A percentile compares a stretch with the other conserved stretches of the same genome.
phyloP scores from a whole-genome alignment of 768 basidiomycete genomes.

The Psilocybe azurescens region DNA sequence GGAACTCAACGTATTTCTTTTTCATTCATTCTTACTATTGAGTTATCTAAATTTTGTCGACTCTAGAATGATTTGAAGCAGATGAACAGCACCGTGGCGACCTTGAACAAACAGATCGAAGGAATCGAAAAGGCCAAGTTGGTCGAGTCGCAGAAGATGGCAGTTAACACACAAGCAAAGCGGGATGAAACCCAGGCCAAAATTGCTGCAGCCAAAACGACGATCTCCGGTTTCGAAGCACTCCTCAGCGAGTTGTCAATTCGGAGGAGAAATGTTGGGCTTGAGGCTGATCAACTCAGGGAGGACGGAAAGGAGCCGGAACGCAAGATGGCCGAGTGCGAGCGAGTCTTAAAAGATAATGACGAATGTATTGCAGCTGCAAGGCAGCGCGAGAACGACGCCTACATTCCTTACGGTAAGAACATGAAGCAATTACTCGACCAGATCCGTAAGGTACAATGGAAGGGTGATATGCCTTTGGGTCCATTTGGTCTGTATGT shows the following conservation, averaged over 20 bases:
- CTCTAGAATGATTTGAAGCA: constrained; percentile 44
- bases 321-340: constrained; percentile 31
- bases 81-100: constrained; percentile 47
- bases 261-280: constrained; percentile 37
- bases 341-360: constrained; percentile 48
- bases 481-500: constrained; percentile 86
- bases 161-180: constrained; percentile 61
- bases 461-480: constrained; percentile 71
- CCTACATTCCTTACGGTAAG: constrained; percentile 63
- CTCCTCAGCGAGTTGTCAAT: constrained; percentile 32
- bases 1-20: constrained; percentile 47
- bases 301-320: constrained; percentile 43
- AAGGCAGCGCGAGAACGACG: constrained; percentile 58
- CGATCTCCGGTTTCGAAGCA: constrained; percentile 43
- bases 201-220: constrained; percentile 50
- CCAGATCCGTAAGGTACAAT: constrained; percentile 52
- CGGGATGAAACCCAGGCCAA: constrained; percentile 61
- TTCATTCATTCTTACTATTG: not conserved
- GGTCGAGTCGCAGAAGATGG: constrained; percentile 58
- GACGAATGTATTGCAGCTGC: constrained; percentile 56
- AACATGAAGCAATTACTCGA: constrained; percentile 64
- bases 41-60: not conserved
- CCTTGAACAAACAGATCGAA: constrained; percentile 36
- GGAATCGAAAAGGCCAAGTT: constrained; percentile 54
- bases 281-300: constrained; percentile 35